These are phyloP conservation scores for Podospora appendiculata DNA, from an alignment of 495 filamentous ascomycete species.

Conservation along the genomic window DNA sequence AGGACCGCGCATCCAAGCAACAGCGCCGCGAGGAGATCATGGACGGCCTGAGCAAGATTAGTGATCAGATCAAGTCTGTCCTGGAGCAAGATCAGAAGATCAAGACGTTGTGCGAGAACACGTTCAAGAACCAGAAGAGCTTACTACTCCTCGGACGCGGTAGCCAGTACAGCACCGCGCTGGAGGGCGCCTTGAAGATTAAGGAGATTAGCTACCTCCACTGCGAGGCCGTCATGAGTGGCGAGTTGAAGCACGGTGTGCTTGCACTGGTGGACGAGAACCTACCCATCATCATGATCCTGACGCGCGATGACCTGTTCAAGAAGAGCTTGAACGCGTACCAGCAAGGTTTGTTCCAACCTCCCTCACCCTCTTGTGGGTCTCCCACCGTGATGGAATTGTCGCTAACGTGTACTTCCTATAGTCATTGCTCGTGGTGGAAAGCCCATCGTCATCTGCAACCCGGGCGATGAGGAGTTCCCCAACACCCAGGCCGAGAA, in stretches of 20 bases:
- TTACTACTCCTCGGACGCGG: slow-evolving; percentile 88
- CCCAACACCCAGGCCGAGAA: slow-evolving; percentile 78
- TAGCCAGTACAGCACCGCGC: slow-evolving; percentile 91
- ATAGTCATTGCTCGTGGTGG: slow-evolving; percentile 86
- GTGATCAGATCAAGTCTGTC: slow-evolving; percentile 84
- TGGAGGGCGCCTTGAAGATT: slow-evolving; percentile 98
- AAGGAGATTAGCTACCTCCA: slow-evolving; percentile 99
- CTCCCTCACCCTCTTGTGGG: not conserved
- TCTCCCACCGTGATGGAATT: not conserved
- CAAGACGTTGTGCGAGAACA: slow-evolving; percentile 83
- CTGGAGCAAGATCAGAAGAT: slow-evolving; percentile 85
- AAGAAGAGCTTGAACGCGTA: slow-evolving; percentile 97
- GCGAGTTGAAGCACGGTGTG: slow-evolving; percentile 97
- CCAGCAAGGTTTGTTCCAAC: slow-evolving; percentile 76
- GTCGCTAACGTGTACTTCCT: slow-evolving; percentile 8
- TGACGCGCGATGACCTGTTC: slow-evolving; percentile 92
- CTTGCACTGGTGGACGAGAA: slow-evolving; percentile 96
- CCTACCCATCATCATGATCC: slow-evolving; percentile 98
- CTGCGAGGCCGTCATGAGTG: slow-evolving; percentile 99
- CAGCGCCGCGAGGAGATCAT: slow-evolving; percentile 94
- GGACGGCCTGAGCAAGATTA: slow-evolving; percentile 80
- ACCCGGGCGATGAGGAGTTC: slow-evolving; percentile 84
- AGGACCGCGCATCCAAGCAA: slow-evolving; percentile 92
- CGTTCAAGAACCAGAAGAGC: slow-evolving; percentile 95
- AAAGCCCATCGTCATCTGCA: slow-evolving; percentile 97